phyloP scores from a whole-genome alignment of 345 rosid genomes.

The Toxicodendron radicans region DNA sequence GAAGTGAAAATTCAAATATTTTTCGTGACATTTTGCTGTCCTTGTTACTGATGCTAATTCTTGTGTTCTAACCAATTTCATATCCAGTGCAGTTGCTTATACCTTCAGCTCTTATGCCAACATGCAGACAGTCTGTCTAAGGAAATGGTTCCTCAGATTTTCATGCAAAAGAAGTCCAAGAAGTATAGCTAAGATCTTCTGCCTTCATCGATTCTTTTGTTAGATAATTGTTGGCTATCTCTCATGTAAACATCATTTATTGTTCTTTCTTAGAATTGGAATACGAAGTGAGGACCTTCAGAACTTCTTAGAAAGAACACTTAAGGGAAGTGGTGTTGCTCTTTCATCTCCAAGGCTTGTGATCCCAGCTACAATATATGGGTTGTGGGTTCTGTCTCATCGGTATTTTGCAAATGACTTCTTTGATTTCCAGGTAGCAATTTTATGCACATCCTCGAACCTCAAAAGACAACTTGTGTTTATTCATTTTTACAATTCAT shows the following conservation, averaged over 20 bases:
- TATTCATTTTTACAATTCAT: background rate
- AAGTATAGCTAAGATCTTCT: constrained; percentile 40
- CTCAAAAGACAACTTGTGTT: background rate
- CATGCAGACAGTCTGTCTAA: constrained; percentile 69
- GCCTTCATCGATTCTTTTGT: constrained; percentile 3
- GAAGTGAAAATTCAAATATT: background rate
- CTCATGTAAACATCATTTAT: background rate
- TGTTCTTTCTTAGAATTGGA: constrained; percentile 59
- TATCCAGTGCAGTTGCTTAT: constrained; percentile 78
- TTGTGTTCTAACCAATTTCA: constrained; percentile 28
- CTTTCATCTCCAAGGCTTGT: constrained; percentile 92
- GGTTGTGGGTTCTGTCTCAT: constrained; percentile 76
- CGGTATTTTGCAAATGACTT: constrained; percentile 51
- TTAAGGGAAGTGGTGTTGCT: constrained; percentile 70
- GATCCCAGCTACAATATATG: constrained; percentile 76
- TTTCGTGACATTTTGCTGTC: background rate
- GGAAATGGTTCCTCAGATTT: constrained; percentile 74
- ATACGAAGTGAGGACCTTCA: constrained; percentile 79
- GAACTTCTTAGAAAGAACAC: constrained; percentile 56
- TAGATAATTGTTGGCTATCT: background rate
- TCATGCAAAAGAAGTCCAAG: constrained; percentile 62
- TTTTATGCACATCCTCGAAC: background rate
- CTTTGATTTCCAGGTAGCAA: constrained; percentile 81
- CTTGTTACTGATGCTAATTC: constrained; percentile 6
- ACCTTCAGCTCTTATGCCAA: constrained; percentile 82